Evolutionary conservation across 73 alveolate genomes (phyloP), one percentile per base, ranked within the genome.

Genomic region (Uronychia binucleata): DNA sequence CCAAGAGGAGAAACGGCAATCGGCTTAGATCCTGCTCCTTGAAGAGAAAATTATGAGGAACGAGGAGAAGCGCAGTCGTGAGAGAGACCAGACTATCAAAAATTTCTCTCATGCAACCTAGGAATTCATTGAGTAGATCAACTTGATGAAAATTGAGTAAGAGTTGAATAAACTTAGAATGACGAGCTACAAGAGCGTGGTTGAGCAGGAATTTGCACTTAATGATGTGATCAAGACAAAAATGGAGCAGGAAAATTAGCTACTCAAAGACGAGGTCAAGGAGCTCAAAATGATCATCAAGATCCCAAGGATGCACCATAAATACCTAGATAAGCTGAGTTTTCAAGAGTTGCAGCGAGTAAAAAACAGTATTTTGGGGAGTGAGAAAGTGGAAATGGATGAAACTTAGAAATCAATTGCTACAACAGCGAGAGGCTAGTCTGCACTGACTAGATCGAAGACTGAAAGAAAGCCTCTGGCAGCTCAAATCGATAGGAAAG

Each of bases 301-400:
- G 30, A 78, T 88, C 0, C 94, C 94, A 77, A 82, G 94, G 58
- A 74, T 88, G 84, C 91, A 88, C 33, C 80, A 78, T 30, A 88
- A 88, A 74, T 88, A 88, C 35, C 77, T 88, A 26, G 94, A 88
- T 31, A 86, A 88, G 59, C 31, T 82, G 34, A 79, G 57, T 19
- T 46, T 46, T 19, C 5, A 46, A 46, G 67, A 46, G 19, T 19
- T 46, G 5, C 5, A 46, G 67, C n/a, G n/a, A 11, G 67, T 46
- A 11, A 46, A 46, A 19, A 46, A 46, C 19, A 46, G n/a, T 46
- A 19, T 46, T 19, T 46, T 11, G 19, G n/a, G 19, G 67, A 19
- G 19, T 11, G n/a, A 5, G 19, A 11, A 5, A 11, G 67, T 11
- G 19, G 67, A 5, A 46, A 19, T 5, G 19, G 67, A 46, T 46